A percentile compares a stretch with the other conserved stretches of the same genome.
Evolutionary conservation across 352 stramenopile genomes (phyloP).

Genomic region (Pythium folliculosum): DNA sequence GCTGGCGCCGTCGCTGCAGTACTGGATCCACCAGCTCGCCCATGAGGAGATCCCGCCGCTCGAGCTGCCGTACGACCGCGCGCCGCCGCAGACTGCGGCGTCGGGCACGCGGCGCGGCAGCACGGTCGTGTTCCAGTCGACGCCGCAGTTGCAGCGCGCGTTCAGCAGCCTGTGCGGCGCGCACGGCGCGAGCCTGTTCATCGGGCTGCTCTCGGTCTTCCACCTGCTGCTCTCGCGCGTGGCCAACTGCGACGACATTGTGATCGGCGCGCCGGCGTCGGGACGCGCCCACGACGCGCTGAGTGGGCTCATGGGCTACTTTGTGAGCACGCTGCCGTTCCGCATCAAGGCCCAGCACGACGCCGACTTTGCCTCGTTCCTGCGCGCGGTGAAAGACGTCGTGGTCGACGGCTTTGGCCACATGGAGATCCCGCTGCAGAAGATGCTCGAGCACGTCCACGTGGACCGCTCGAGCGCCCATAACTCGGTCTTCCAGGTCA

Average conservation of each 20-base stretch:
- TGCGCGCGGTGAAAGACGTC: slow-evolving; percentile 40
- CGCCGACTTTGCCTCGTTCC: slow-evolving; percentile 35
- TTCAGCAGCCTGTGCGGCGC: slow-evolving; percentile 39
- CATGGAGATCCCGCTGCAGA: slow-evolving; percentile 56
- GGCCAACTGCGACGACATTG: slow-evolving; percentile 40
- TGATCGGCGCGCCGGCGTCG: slow-evolving; percentile 46
- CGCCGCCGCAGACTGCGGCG: neutral
- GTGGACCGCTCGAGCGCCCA: slow-evolving; percentile 21
- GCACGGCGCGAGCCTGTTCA: slow-evolving; percentile 48
- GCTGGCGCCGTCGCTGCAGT: slow-evolving; percentile 39
- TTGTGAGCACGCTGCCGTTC: slow-evolving; percentile 59
- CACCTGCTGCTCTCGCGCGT: slow-evolving; percentile 48
- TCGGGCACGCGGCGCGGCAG: slow-evolving; percentile 23
- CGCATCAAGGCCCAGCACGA: slow-evolving; percentile 33
- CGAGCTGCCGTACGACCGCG: slow-evolving; percentile 47
- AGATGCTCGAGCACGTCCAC: slow-evolving; percentile 47
- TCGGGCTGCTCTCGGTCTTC: slow-evolving; percentile 49
- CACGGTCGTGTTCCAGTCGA: slow-evolving; percentile 40
- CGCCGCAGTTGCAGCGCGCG: slow-evolving; percentile 26
- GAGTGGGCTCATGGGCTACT: slow-evolving; percentile 50
- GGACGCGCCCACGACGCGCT: slow-evolving; percentile 35
- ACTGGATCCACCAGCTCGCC: slow-evolving; percentile 48
- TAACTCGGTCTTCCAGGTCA: slow-evolving; percentile 47
- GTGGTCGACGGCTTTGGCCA: slow-evolving; percentile 48
- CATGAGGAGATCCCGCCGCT: slow-evolving; percentile 25